Percentiles rank a stretch among this genome's conserved stretches.
Evolutionary conservation across 257 asterid species (phyloP).

Genomic region (Salvia splendens): DNA sequence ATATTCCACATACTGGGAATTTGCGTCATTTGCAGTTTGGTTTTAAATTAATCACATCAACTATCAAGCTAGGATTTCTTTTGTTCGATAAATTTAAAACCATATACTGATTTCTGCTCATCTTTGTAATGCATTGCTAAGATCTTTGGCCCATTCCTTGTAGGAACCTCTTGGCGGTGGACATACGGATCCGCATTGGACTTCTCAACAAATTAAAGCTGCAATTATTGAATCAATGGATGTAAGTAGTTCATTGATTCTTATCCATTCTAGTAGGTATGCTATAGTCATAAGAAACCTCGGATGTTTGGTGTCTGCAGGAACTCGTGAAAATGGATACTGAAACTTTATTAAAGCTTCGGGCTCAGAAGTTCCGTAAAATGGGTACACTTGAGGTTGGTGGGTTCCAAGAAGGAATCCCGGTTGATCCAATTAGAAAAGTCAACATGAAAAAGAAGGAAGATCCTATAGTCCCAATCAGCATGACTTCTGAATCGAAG

Average conservation of each 20-base stretch:
- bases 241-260: slow-evolving; percentile 50
- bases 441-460: slow-evolving; percentile 74
- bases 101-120: too few species aligned
- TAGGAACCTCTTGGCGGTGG: slow-evolving; percentile 99
- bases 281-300: background rate
- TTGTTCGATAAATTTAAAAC: too few species aligned
- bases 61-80: too few species aligned
- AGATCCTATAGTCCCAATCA: slow-evolving; percentile 42
- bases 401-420: slow-evolving; percentile 65
- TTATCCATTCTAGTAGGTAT: slow-evolving; percentile 11
- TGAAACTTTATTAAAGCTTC: slow-evolving; percentile 60
- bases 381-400: slow-evolving; percentile 37
- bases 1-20: too few species aligned
- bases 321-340: slow-evolving; percentile 75
- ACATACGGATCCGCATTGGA: slow-evolving; percentile 88
- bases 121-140: background rate
- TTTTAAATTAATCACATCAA: too few species aligned
- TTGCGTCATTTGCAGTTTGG: too few species aligned
- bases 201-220: slow-evolving; percentile 85
- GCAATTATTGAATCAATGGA: slow-evolving; percentile 85
- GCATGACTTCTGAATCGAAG: slow-evolving; percentile 50
- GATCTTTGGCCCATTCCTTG: background rate
- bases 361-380: slow-evolving; percentile 71
- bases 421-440: slow-evolving; percentile 64
- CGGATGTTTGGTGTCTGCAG: slow-evolving; percentile 40